These are phyloP conservation scores for Corrigiola litoralis DNA, from an alignment of 179 eudicot species.

Conservation along the genomic window DNA sequence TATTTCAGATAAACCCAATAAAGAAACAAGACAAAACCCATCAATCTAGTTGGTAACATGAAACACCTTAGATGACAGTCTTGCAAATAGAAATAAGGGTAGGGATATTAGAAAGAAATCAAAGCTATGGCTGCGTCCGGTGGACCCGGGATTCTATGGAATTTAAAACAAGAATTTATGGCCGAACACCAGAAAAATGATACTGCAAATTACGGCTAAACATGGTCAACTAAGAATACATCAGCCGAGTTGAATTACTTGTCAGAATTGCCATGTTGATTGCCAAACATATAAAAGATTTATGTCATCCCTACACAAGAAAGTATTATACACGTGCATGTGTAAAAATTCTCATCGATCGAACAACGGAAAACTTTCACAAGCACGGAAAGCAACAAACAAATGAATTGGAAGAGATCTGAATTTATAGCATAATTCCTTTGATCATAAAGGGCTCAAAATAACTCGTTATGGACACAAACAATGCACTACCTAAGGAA, in stretches of 20 bases:
- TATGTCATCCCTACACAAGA: background rate
- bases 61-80: background rate
- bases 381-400: background rate
- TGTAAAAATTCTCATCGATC: too few species aligned
- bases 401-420: background rate
- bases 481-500: slow-evolving; percentile 63
- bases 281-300: background rate
- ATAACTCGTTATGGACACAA: background rate
- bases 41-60: background rate
- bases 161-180: background rate
- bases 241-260: background rate
- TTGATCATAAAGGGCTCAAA: background rate
- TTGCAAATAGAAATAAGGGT: too few species aligned
- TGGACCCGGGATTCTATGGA: too few species aligned
- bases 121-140: too few species aligned
- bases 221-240: background rate
- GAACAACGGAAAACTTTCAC: background rate
- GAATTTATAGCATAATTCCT: background rate
- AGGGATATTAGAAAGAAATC: background rate
- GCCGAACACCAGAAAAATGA: background rate
- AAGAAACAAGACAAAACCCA: background rate
- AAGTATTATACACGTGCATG: background rate
- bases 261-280: too few species aligned
- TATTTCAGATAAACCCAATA: background rate
- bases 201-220: background rate